phyloP scores from a whole-genome alignment of 345 rosid genomes.

The Lumnitzera littorea region DNA sequence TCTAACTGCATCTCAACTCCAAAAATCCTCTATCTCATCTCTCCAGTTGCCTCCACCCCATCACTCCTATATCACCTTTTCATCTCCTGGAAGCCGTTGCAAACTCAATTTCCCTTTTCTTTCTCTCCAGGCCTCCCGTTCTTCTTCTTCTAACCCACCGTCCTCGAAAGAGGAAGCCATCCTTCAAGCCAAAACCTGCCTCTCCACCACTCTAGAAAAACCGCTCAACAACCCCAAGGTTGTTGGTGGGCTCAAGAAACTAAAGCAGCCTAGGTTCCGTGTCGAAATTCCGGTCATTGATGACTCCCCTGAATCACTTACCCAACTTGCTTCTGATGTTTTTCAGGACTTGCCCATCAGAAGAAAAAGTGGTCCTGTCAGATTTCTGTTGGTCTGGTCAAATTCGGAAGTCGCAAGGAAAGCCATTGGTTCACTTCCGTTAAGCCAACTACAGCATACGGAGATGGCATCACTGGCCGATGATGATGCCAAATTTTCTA shows the following conservation, averaged over 20 bases:
- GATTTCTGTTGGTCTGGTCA: constrained; percentile 53
- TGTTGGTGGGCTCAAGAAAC: constrained; percentile 57
- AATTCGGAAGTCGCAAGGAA: constrained; percentile 27
- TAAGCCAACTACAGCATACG: constrained; percentile 29
- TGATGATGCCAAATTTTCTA: constrained; percentile 17
- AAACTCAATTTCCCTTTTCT: constrained; percentile 19
- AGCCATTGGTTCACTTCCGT: constrained; percentile 24
- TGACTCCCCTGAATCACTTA: constrained; percentile 53
- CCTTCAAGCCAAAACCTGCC: constrained; percentile 70
- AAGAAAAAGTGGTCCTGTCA: constrained; percentile 47
- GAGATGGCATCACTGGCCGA: constrained; percentile 26
- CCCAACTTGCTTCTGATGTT: constrained; percentile 46
- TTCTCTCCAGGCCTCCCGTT: constrained; percentile 23
- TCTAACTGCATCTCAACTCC: constrained; percentile 8
- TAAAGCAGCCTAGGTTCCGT: constrained; percentile 66
- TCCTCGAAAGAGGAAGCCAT: constrained; percentile 75
- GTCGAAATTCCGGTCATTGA: constrained; percentile 68
- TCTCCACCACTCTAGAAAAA: constrained; percentile 55
- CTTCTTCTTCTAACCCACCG: constrained; percentile 51
- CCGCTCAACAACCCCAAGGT: constrained; percentile 76
- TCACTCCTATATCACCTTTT: constrained; percentile 5
- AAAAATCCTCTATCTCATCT: constrained; percentile 1
- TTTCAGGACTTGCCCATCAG: constrained; percentile 45
- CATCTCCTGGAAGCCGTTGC: constrained; percentile 7
- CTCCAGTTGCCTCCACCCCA: not conserved